phyloP scores from a whole-genome alignment of 805 yeast genomes.

The Candida quercuum region DNA sequence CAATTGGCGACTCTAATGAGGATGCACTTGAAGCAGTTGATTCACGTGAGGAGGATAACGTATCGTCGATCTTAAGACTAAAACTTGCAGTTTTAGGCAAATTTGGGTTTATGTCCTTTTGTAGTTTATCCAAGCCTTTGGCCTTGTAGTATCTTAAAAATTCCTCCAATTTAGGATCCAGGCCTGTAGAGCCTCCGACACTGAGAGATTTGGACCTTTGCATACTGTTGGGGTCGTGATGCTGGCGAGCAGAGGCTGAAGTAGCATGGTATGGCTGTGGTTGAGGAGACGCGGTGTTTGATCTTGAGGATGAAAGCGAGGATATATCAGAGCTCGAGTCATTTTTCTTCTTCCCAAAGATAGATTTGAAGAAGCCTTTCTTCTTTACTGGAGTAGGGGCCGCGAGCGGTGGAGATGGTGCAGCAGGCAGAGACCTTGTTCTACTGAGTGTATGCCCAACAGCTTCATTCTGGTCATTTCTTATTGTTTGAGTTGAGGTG shows the following conservation, averaged over 20 bases:
- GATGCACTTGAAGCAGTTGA: constrained; percentile 4
- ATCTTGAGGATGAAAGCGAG: background rate
- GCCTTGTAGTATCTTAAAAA: constrained; percentile 36
- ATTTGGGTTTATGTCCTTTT: constrained; percentile 11
- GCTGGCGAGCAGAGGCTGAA: background rate
- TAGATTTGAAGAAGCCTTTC: constrained; percentile 31
- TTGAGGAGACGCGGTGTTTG: constrained; percentile 11
- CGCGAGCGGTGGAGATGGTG: constrained; percentile 7
- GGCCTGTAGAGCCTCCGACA: constrained; percentile 11
- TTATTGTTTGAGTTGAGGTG: constrained; percentile 3
- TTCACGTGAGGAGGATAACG: background rate
- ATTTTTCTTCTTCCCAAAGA: constrained; percentile 25
- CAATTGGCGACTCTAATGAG: constrained; percentile 6
- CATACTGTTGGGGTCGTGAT: background rate
- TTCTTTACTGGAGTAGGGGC: constrained; percentile 13
- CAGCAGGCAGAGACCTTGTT: constrained; percentile 28
- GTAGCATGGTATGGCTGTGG: constrained; percentile 5
- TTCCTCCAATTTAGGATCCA: constrained; percentile 42
- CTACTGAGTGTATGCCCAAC: constrained; percentile 17
- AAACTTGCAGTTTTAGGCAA: too few species aligned
- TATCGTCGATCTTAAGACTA: too few species aligned
- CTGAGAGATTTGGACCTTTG: constrained; percentile 15
- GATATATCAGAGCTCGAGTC: constrained; percentile 2
- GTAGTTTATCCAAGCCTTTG: constrained; percentile 20
- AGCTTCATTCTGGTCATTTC: constrained; percentile 2